Base-by-base conservation (phyloP, 2,329 filamentous ascomycete genomes). In the Ustilaginoidea virens region DNA sequence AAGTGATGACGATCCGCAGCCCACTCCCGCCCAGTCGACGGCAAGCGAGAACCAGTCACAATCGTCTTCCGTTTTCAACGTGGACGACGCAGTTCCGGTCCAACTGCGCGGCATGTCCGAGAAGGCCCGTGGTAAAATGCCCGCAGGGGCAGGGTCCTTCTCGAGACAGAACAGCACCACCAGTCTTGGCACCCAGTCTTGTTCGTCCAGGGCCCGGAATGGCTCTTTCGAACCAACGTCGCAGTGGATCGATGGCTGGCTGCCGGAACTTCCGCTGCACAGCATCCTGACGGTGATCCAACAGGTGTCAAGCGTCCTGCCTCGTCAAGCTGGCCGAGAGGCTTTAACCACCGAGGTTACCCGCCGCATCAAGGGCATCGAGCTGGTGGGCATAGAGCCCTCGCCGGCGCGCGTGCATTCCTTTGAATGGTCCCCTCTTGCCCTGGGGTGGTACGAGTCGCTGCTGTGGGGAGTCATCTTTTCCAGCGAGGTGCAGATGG, bases 101-200 rank as follows among this genome's bases (percentile, higher is more conserved):
- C 86, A 94, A 48, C 51, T 92, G 17, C 71, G 82, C 33, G 85
- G 85, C 31, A 93, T 96, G 81, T 94, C 87, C 13, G 90, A 96
- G 53, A 98, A 96, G 51, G 90, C 90, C 11, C 67, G 90, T 28
- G 90, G 90, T 6, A 98, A 98, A 53, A 83, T 92, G 74, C 90
- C 87, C 17, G 83, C 80, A 9, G 80, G 81, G 1, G 65, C 77
- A 28, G 68, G 71, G n/a, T 70, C 70, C 2, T 93, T 94, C 49
- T 93, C 86, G 1, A 67, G 87, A 12, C 85, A 93, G 46, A 93
- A 90, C 46, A 92, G 85, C 51, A 81, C 76, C 17, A 80, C 80
- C 1, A 93, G 83, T 44, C 62, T 94, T 20, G 70, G 64, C 33
- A 74, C 73, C 41, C 63, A 76, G 43, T 69, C 74, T 9, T 61